phyloP scores from a whole-genome alignment of 768 basidiomycete genomes.

The Trametes cingulata region DNA sequence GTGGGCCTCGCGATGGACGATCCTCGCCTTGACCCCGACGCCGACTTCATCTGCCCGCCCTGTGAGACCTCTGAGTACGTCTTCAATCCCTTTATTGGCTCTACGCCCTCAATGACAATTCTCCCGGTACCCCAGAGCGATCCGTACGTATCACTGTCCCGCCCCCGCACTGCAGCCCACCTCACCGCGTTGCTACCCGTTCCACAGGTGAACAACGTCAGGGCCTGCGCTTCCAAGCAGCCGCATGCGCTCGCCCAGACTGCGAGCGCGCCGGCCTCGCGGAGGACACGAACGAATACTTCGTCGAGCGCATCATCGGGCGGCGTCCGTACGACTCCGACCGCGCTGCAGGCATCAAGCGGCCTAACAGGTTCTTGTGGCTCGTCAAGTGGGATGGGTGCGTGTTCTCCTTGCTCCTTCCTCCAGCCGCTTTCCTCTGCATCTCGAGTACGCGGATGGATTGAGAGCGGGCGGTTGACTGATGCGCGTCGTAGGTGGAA shows the following conservation, averaged over 20 bases:
- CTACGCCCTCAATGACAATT: too few species aligned
- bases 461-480: neutral
- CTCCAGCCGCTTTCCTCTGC: neutral
- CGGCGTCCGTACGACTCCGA: slow-evolving; percentile 19
- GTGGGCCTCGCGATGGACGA: slow-evolving; percentile 22
- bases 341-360: neutral
- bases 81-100: neutral
- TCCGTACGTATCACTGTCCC: neutral
- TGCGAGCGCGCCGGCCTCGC: slow-evolving; percentile 14
- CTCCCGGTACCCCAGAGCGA: too few species aligned
- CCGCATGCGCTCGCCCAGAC: slow-evolving; percentile 22
- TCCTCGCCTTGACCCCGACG: slow-evolving; percentile 19
- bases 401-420: neutral
- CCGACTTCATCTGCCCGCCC: slow-evolving; percentile 23
- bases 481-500: slow-evolving; percentile 13
- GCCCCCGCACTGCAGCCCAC: too few species aligned
- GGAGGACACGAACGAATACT: slow-evolving; percentile 23
- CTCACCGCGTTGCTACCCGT: neutral
- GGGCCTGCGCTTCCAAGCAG: slow-evolving; percentile 6
- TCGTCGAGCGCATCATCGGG: slow-evolving; percentile 28
- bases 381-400: slow-evolving; percentile 28
- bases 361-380: slow-evolving; percentile 17
- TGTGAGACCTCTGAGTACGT: slow-evolving; percentile 25
- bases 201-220: slow-evolving; percentile 1
- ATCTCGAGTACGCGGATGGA: neutral